These are phyloP conservation scores for Monilinia fructicola DNA, from an alignment of 2,329 filamentous ascomycete genomes.

Conservation along the genomic window DNA sequence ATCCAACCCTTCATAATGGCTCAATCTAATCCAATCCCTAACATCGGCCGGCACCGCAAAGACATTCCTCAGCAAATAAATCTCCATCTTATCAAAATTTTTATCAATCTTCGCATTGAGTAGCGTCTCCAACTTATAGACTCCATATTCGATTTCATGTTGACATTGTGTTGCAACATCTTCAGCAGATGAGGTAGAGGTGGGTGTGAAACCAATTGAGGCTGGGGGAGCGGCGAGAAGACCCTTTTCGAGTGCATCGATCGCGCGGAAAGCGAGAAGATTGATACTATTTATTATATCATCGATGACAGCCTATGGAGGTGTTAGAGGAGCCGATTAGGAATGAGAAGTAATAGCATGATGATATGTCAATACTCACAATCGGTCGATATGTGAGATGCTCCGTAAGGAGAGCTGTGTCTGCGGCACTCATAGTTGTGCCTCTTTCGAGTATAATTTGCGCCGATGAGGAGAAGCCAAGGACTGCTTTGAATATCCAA, in stretches of 20 bases:
- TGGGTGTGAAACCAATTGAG: constrained; percentile 74
- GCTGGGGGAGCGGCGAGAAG: constrained; percentile 72
- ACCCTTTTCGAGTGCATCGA: constrained; percentile 82
- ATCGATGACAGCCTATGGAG: constrained; percentile 78
- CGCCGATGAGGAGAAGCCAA: neutral
- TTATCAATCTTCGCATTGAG: constrained; percentile 79
- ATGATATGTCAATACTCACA: constrained; percentile 52
- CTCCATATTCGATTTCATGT: constrained; percentile 82
- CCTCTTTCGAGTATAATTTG: neutral
- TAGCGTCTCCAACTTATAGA: constrained; percentile 80
- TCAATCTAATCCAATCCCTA: constrained; percentile 74
- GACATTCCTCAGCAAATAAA: constrained; percentile 87
- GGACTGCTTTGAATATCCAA: neutral
- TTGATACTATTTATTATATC: constrained; percentile 98
- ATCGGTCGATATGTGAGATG: constrained; percentile 94
- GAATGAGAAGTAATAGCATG: neutral
- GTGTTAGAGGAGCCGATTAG: constrained; percentile 25
- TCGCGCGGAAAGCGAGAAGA: constrained; percentile 84
- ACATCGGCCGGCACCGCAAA: constrained; percentile 70
- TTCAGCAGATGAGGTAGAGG: constrained; percentile 40
- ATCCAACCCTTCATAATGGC: constrained; percentile 68
- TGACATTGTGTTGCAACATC: constrained; percentile 52
- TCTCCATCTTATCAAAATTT: constrained; percentile 83
- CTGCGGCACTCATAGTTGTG: constrained; percentile 35
- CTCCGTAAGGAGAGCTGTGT: constrained; percentile 77